Evolutionary conservation across 768 basidiomycete genomes (phyloP), one percentile per base, ranked within the genome.

Genomic region (Pleurotus ostreatus): DNA sequence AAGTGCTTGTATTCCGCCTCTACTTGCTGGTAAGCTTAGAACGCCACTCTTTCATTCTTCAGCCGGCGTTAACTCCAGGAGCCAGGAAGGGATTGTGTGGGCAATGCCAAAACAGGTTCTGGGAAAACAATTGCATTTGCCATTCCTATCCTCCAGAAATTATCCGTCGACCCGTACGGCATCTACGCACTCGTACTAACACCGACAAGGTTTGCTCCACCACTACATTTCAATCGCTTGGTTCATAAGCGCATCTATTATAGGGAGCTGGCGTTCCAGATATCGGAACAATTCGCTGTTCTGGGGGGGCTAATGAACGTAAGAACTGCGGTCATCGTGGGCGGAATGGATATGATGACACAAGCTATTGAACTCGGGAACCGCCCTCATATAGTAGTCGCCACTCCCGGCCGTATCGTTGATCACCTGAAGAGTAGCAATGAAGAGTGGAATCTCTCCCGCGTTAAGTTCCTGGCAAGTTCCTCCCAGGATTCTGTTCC

Each of bases 41-140:
- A 15, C n/a, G 4, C 39, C 20, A 5, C 34, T 13, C 12, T 46
- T n/a, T 13, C n/a, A 22, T 11, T 12, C 5, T 6, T 40, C 6
- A 49, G 49, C n/a, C 26, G 34, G 18, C 55, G 23, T 18, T 55
- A 49, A 23, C 34, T 49, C 16, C 22, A 20, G 18, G 13, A 53
- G 16, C 30, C 70, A 93, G 96, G 96, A 39, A 82, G 88, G 66
- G 96, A 99, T 70, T 98, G 95, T 69, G 92, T 99, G 57, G 97
- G 97, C 8, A 94, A 96, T 60, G 94, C 97, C 1, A 95, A 98
- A 73, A 99, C 97, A 0, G 97, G 97, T 52, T 94, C 92, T 1
- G 96, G 96, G 64, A 99, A 99, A 74, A 99, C 97, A 0, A 85
- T 99, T 57, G 95, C 97, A 0, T 99, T 99, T 62, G 97, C 96